Evolutionary conservation across 345 rosid genomes (phyloP).

Genomic region (Erodium maritimum): DNA sequence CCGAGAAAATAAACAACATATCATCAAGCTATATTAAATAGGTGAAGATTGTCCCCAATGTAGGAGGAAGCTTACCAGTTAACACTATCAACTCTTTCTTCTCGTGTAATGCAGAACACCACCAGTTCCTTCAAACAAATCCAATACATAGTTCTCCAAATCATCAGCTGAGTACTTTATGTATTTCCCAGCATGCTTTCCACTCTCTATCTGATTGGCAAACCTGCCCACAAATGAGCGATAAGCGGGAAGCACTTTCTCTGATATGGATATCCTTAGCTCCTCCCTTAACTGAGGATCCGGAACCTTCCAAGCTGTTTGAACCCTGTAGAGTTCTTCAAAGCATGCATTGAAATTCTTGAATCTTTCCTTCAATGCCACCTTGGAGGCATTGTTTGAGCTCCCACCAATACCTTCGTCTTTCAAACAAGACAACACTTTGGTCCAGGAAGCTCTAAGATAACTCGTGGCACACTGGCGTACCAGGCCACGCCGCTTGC

Average conservation of each 20-base stretch:
- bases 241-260: conserved; percentile 60
- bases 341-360: conserved; percentile 44
- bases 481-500: conserved; percentile 45
- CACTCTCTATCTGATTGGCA: background rate
- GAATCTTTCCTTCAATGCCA: conserved; percentile 39
- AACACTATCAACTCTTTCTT: background rate
- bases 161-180: conserved; percentile 50
- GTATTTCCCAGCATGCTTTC: conserved; percentile 26
- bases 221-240: conserved; percentile 40
- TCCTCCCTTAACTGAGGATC: conserved; percentile 65
- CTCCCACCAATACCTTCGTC: conserved; percentile 17
- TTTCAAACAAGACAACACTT: conserved; percentile 34
- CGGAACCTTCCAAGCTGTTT: conserved; percentile 48
- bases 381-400: conserved; percentile 9
- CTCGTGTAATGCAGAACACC: background rate
- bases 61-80: background rate
- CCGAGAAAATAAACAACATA: background rate
- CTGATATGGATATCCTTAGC: conserved; percentile 49
- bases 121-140: conserved; percentile 44
- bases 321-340: conserved; percentile 53
- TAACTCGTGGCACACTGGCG: conserved; percentile 54
- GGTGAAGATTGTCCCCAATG: background rate
- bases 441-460: conserved; percentile 59
- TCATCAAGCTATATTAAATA: conserved; percentile 1
- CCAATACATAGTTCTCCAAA: conserved; percentile 40